Evolutionary conservation across 2,329 filamentous ascomycete genomes (phyloP).

Genomic region (Colletotrichum theobromicola): DNA sequence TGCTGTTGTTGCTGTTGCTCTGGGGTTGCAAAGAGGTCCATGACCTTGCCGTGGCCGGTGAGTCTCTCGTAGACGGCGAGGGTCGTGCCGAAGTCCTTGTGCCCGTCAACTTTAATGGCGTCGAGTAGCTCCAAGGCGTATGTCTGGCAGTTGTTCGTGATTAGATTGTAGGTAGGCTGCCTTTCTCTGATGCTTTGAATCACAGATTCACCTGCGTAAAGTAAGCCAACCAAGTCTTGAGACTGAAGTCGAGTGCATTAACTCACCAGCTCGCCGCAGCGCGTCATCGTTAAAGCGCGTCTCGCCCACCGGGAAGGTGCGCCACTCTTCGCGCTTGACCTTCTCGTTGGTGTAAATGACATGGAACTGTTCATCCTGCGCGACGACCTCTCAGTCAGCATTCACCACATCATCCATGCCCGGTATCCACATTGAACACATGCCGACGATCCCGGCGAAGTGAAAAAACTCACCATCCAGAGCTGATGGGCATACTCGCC

Average conservation of each 20-base stretch:
- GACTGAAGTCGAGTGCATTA: not conserved
- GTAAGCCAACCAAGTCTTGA: fast-evolving
- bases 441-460: not conserved
- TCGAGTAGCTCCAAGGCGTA: constrained; percentile 59
- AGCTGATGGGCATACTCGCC: constrained; percentile 61
- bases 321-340: constrained; percentile 52
- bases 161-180: constrained; percentile 60
- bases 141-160: constrained; percentile 66
- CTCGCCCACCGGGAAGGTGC: constrained; percentile 54
- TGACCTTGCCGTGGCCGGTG: constrained; percentile 53
- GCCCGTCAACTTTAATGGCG: constrained; percentile 55
- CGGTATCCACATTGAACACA: not conserved
- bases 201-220: constrained; percentile 50
- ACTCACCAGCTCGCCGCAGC: constrained; percentile 50
- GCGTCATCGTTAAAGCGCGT: constrained; percentile 62
- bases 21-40: constrained; percentile 52
- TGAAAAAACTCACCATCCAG: constrained; percentile 55
- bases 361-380: constrained; percentile 58
- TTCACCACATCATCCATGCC: not conserved
- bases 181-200: constrained; percentile 56
- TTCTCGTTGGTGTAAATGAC: constrained; percentile 62
- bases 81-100: constrained; percentile 58
- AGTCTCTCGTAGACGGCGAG: constrained; percentile 58
- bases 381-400: not conserved
- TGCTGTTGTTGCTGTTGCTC: constrained; percentile 26